phyloP scores from a whole-genome alignment of 2,329 filamentous ascomycete genomes.

The Cytospora paraplurivora region DNA sequence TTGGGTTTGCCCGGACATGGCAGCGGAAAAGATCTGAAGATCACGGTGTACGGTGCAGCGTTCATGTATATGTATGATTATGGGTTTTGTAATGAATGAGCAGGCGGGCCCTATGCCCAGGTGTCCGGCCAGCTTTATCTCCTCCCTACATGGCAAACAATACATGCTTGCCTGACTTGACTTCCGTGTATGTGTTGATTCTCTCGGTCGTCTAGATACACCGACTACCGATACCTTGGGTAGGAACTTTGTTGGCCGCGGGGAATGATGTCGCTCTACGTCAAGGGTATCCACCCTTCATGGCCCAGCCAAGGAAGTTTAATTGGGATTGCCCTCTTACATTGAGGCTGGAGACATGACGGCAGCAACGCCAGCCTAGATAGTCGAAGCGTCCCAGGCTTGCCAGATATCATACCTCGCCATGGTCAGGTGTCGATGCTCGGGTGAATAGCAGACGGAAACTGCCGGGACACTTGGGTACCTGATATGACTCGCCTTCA shows the following conservation, averaged over 20 bases:
- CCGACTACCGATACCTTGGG: neutral
- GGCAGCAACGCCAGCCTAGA: no score
- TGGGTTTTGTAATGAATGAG: conserved; percentile 13
- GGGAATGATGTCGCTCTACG: conserved; percentile 1
- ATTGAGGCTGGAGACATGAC: no score
- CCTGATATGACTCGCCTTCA: neutral
- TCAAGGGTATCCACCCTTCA: neutral
- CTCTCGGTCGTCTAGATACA: neutral
- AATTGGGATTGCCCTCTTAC: no score
- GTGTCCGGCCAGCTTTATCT: neutral
- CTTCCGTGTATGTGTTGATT: neutral
- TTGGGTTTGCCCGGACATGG: neutral
- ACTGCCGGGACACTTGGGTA: neutral
- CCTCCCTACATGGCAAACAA: neutral
- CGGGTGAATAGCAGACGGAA: neutral
- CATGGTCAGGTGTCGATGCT: neutral
- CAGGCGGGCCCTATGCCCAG: neutral
- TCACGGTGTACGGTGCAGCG: neutral
- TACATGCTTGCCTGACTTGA: neutral
- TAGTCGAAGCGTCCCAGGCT: no score
- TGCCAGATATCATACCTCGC: no score
- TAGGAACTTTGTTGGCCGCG: neutral
- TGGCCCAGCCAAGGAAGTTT: neutral
- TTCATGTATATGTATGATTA: conserved; percentile 21
- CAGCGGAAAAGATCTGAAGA: neutral